Base-by-base conservation (phyloP, 805 yeast genomes). In the Candida railenensis region DNA sequence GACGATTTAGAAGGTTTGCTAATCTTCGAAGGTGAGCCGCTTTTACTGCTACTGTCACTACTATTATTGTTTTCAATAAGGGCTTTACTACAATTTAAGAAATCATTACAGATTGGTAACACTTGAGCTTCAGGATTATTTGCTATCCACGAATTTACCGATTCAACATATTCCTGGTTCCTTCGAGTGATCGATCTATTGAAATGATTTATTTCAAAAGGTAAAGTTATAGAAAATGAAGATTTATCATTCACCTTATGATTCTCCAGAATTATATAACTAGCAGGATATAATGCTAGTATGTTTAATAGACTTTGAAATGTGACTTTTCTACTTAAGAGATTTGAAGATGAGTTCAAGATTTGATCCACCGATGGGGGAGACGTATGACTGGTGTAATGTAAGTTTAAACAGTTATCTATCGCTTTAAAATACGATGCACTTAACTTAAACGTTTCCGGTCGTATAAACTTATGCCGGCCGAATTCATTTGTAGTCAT, bases 341-440 rank as follows among this genome's bases (percentile, higher is more conserved):
- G 43, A 3, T 43, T 21, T 8, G 63, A 51, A 2, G 63, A 62
- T 11, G 55, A 44, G 2, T 50, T 55, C 19, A 63, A 53, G 12
- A 65, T 44, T 22, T 53, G 50, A 19, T 44, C 53, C 9, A 67
- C 43, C 5, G 57, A 30, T 2, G 72, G 65, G 33, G 59, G 56
- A 2, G 66, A 36, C 1, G 65, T 58, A 46, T 66, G 71, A 28
- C 53, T 57, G 12, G 73, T 48, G 43, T 57, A 71, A 48, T 71
- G 69, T 4, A 72, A 56, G 20, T 61, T 56, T 20, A 72, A 49
- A 15, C 57, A 54, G 19, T 59, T 59, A 45, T 71, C 76, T 5
- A 71, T 59, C 8, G 71, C 69, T 33, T 51, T 44, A 19, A 59
- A 52, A 33, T 22, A 34, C 12, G 32, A 37, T 14, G 33, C 18